Percentiles rank a stretch among this genome's conserved stretches.
phyloP scores from a whole-genome alignment of 179 eudicot species.

The Actinidia arguta region DNA sequence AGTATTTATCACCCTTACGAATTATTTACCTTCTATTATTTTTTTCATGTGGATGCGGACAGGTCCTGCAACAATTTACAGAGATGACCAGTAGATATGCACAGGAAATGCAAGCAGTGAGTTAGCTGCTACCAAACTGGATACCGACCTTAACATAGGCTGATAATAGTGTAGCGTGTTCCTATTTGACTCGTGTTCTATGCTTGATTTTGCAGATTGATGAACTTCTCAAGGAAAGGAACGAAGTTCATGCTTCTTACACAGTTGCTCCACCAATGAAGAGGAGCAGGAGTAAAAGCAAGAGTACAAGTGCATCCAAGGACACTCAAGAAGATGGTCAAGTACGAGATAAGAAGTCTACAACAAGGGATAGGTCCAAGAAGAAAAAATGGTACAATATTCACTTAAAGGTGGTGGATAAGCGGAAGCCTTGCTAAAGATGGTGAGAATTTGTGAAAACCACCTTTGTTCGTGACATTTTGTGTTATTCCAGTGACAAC shows the following conservation, averaged over 20 bases:
- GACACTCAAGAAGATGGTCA: conserved; percentile 68
- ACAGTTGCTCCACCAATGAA: conserved; percentile 65
- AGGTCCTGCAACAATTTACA: conserved; percentile 92
- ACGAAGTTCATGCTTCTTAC: conserved; percentile 80
- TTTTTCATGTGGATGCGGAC: conserved; percentile 27
- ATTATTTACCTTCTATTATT: neutral
- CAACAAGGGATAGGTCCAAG: conserved; percentile 63
- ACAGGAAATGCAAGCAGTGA: conserved; percentile 90
- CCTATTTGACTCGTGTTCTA: neutral
- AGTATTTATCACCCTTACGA: neutral
- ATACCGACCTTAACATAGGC: neutral
- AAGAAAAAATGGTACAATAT: conserved; percentile 92
- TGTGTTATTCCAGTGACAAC: neutral
- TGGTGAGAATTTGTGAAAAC: neutral
- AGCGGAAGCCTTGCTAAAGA: conserved; percentile 73
- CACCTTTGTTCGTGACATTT: neutral
- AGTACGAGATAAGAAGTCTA: conserved; percentile 58
- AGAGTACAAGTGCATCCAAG: conserved; percentile 50
- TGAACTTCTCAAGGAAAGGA: conserved; percentile 77
- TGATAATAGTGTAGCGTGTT: neutral
- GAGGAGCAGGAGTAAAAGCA: conserved; percentile 60
- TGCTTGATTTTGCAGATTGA: conserved; percentile 66
- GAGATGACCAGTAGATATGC: conserved; percentile 95
- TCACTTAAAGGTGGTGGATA: conserved; percentile 75
- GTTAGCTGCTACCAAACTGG: conserved; percentile 30